A percentile compares a stretch with the other conserved stretches of the same genome.
phyloP scores from a whole-genome alignment of 345 rosid genomes.

The Rhodamnia argentea region DNA sequence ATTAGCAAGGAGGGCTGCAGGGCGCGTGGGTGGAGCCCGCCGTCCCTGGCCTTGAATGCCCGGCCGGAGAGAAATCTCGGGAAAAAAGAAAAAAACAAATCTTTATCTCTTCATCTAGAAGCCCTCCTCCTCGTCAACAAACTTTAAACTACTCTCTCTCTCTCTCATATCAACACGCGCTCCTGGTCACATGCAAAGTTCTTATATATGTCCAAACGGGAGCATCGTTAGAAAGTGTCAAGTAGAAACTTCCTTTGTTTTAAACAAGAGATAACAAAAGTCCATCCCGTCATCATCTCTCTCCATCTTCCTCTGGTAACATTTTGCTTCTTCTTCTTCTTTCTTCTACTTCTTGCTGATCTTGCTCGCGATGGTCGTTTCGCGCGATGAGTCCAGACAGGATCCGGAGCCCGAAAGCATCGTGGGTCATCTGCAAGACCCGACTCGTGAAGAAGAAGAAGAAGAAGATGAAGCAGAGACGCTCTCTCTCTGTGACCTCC shows the following conservation, averaged over 20 bases:
- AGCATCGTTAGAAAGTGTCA: background rate
- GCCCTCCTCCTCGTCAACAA: background rate
- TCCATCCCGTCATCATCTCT: background rate
- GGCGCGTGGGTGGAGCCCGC: too few species aligned
- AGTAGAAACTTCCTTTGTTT: background rate
- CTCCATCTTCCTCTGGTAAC: background rate
- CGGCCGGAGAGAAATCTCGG: too few species aligned
- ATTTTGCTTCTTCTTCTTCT: background rate
- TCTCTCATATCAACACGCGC: background rate
- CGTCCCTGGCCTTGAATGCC: too few species aligned
- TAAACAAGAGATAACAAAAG: background rate
- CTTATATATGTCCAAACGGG: background rate
- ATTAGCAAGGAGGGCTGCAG: too few species aligned
- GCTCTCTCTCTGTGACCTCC: conserved; percentile 12
- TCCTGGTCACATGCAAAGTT: background rate
- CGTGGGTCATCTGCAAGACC: background rate
- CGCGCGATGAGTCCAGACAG: background rate
- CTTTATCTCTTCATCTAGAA: background rate
- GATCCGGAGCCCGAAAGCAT: background rate
- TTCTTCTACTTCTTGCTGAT: background rate
- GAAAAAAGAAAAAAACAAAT: background rate
- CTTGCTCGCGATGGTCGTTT: background rate
- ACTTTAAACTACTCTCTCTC: background rate
- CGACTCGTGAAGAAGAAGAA: background rate
- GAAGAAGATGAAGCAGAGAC: conserved; percentile 3